Conservation (phyloP, 2,329 filamentous ascomycete species). For the Fusarium torreyae region DNA sequence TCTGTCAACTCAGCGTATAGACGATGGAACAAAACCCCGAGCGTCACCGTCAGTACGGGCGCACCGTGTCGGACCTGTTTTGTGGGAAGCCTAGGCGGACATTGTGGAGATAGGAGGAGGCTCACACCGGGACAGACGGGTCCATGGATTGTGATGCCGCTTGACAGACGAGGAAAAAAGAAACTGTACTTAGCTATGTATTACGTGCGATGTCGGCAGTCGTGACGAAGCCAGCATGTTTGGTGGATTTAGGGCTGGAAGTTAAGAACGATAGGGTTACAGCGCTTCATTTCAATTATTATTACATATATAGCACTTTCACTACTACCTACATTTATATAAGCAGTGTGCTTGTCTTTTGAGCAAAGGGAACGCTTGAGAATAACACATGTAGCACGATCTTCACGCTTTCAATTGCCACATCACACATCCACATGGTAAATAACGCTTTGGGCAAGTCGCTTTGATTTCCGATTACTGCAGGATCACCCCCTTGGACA, state of each 20-base stretch:
- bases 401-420: not conserved
- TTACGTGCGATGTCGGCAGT: conserved; percentile 38
- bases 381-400: not conserved
- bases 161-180: conserved; percentile 29
- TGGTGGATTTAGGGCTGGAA: conserved; percentile 5
- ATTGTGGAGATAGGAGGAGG: conserved; percentile 26
- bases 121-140: conserved; percentile 21
- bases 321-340: conserved; percentile 28
- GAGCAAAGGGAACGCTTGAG: not conserved
- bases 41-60: conserved; percentile 16
- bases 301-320: conserved; percentile 43
- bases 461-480: conserved; percentile 33
- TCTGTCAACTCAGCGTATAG: conserved; percentile 29
- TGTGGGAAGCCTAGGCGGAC: conserved; percentile 22
- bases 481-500: conserved; percentile 13
- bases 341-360: not conserved
- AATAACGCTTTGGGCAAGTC: not conserved
- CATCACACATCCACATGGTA: not conserved
- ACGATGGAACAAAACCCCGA: conserved; percentile 26
- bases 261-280: conserved; percentile 36
- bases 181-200: conserved; percentile 44
- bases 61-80: conserved; percentile 17
- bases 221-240: conserved; percentile 23
- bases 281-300: conserved; percentile 42
- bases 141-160: conserved; percentile 22